Evolutionary conservation across 1,284 basidiomycete species (phyloP).

Genomic region (Moniliella sp.): DNA sequence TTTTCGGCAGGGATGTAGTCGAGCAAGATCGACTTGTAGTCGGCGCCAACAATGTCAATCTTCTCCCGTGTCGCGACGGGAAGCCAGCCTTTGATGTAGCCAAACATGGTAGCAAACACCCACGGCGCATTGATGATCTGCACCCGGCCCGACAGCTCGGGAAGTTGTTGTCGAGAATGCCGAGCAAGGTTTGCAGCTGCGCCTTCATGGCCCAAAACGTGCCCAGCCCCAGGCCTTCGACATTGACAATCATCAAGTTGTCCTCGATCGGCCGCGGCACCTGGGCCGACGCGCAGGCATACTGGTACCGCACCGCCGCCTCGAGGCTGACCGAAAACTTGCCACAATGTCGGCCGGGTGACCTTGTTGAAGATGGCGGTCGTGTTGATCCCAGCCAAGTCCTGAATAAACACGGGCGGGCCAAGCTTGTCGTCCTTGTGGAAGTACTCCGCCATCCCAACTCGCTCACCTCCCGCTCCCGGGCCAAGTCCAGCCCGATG

Average conservation of each 20-base stretch:
- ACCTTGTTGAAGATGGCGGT: constrained; percentile 13
- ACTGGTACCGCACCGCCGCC: no score
- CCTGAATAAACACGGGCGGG: constrained; percentile 28
- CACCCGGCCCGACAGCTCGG: constrained; percentile 21
- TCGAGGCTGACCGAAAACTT: not conserved
- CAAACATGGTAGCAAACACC: constrained; percentile 16
- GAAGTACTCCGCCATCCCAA: no score
- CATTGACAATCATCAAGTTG: constrained; percentile 28
- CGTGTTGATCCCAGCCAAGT: constrained; percentile 17
- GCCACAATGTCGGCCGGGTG: not conserved
- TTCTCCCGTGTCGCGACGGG: constrained; percentile 23
- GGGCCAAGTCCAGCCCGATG: no score
- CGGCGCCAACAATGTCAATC: constrained; percentile 21
- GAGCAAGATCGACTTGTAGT: constrained; percentile 11
- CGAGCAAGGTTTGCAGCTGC: constrained; percentile 20
- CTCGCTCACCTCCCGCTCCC: no score
- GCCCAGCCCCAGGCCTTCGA: constrained; percentile 17
- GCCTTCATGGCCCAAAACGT: constrained; percentile 28
- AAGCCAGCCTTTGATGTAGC: constrained; percentile 26
- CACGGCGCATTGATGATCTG: constrained; percentile 23
- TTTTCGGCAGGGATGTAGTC: constrained; percentile 13
- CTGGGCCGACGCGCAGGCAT: not conserved
- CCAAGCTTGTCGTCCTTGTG: constrained; percentile 22
- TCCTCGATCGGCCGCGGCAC: constrained; percentile 2
- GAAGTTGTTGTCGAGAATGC: constrained; percentile 24